phyloP scores from a whole-genome alignment of 2,329 filamentous ascomycete species.

The Coleophoma eucalyptorum region DNA sequence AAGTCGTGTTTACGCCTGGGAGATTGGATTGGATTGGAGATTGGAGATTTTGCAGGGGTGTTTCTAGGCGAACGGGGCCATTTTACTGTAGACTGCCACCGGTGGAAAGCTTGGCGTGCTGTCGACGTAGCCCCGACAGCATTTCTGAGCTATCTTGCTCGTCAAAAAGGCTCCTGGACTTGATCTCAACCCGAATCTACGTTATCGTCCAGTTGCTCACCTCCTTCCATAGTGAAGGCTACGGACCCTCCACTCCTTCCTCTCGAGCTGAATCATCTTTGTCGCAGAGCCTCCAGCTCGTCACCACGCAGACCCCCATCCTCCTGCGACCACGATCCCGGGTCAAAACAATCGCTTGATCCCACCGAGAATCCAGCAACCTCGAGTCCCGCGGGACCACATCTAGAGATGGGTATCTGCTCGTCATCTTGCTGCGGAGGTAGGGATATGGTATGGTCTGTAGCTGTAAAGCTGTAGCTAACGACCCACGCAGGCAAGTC shows the following conservation, averaged over 20 bases:
- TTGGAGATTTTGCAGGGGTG: not conserved
- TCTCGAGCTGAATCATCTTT: not conserved
- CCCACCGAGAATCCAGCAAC: slow-evolving; percentile 11
- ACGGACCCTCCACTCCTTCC: not conserved
- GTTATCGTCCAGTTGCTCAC: not conserved
- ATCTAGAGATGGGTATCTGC: slow-evolving; percentile 54
- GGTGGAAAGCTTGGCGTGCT: too few species aligned
- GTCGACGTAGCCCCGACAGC: not conserved
- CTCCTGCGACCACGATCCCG: not conserved
- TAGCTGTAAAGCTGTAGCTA: slow-evolving; percentile 22
- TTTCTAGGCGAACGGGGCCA: not conserved
- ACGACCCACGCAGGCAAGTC: slow-evolving; percentile 56
- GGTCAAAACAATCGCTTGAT: slow-evolving; percentile 7
- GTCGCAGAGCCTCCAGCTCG: not conserved
- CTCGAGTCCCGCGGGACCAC: slow-evolving; percentile 24
- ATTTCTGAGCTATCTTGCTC: not conserved
- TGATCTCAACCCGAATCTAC: not conserved
- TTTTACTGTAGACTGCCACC: not conserved
- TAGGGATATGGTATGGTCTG: slow-evolving; percentile 22
- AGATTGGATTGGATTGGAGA: not conserved
- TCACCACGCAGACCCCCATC: slow-evolving; percentile 6
- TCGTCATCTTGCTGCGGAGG: slow-evolving; percentile 61
- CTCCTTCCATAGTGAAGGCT: not conserved
- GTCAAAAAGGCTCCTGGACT: not conserved
- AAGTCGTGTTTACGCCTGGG: not conserved